Base-by-base conservation (phyloP, 192 early-diverging fungal genomes). In the Coemansia erecta region DNA sequence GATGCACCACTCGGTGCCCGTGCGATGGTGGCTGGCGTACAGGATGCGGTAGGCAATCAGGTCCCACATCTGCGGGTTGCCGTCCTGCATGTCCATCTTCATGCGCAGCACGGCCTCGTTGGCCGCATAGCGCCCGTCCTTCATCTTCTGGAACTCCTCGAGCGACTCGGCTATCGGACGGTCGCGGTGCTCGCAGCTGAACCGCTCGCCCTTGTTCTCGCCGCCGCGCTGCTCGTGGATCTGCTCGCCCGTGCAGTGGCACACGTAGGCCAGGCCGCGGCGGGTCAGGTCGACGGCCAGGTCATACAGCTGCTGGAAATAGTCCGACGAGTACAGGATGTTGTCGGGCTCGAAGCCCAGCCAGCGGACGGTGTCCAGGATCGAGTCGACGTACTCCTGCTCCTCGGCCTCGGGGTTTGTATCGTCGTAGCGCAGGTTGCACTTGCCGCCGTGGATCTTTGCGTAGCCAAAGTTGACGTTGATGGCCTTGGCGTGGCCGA, bases 381-480 rank as follows among this genome's bases (percentile, higher is more conserved):
- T 99, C 23, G 98, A 94, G 9, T 79, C 82, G 54, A 99, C 97
- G 71, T 98, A 99, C 53, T 87, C 82, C 68, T 97, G 87, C 82
- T 98, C 94, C 66, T 99, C 98, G 14, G 95, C 93, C 71, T 88
- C 85, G 45, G 90, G 91, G 68, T 93, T 93, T 12, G 91, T 93
- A 73, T 92, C 90, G 77, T 93, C 87, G 62, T 89, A 94, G 55
- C 92, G 86, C 56, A 99, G 85, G 78, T 99, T 93, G 64, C 90
- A 92, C 40, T 90, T 66, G 40, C 98, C 98, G 52, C 90, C 83
- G 68, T 94, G 87, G 12, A 89, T 89, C 62, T 86, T 85, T 18
- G 98, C 98, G 57, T 94, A 98, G 45, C 96, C 98, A 89, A 99
- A 99, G 82, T 96, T 98, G 65, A 98, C 88, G 73, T 99, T 99